Base-by-base conservation (phyloP, 768 basidiomycete genomes). In the Podaxis sp. region DNA sequence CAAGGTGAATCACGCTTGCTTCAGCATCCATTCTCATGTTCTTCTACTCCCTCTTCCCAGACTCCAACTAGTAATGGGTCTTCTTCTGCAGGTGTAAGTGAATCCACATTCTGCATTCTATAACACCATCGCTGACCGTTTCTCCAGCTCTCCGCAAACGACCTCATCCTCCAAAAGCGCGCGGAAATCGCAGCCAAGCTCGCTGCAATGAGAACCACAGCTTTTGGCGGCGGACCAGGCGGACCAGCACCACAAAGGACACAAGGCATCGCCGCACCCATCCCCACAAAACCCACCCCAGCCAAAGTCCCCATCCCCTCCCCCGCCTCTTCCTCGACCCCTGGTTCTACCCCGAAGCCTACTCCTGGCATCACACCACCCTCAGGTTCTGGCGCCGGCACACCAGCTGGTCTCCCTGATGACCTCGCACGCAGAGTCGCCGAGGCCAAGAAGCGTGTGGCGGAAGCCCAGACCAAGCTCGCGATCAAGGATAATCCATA, bases 111-210 rank as follows among this genome's bases (percentile, higher is more conserved):
- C n/a, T 51, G 39, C 6, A 28, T 3, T n/a, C 57, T 63, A 19
- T 49, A 69, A 30, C 59, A 56, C 46, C 19, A 33, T 12, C 12
- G 39, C 51, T 33, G 58, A 19, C 63, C 3, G 30, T n/a, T 36
- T n/a, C 17, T 19, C 30, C 63, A 86, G 82, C 63, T 81, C 11
- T 78, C 83, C 39, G 78, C 79, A 65, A 84, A 85, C 67, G 89
- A 84, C 33, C 82, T 92, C 68, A 93, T 94, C 59, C 88, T 89
- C 22, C 89, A 90, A 75, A 92, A 92, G 75, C 83, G 88, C 42
- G 91, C 92, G 5, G 90, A 94, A 74, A 88, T 96, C 65, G 82
- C 89, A 11, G 93, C 94, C 15, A 95, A 93, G 73, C 80, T 92
- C 24, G 93, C 93, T 2, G 87, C 87, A 2, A 88, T 93, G 83